A percentile compares a stretch with the other conserved stretches of the same genome.
These are phyloP conservation scores for Verticillium nonalfalfae DNA, from an alignment of 2,329 filamentous ascomycete species.

Conservation along the genomic window DNA sequence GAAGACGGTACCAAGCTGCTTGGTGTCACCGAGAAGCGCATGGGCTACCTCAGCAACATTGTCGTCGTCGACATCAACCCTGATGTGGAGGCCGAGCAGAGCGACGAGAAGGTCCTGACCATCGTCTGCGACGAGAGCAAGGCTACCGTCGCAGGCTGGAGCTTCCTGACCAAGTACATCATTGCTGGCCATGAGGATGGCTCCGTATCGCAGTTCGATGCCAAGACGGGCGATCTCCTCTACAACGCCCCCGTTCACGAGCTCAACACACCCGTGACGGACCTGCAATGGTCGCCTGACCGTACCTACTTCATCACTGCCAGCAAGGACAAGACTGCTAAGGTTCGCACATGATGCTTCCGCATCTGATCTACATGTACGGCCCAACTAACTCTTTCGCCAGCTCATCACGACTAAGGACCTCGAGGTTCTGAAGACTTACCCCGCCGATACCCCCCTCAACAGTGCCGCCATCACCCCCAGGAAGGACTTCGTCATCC, in stretches of 20 bases:
- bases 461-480: slow-evolving; percentile 93
- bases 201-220: slow-evolving; percentile 84
- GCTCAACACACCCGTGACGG: slow-evolving; percentile 74
- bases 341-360: slow-evolving; percentile 41
- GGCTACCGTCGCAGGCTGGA: slow-evolving; percentile 95
- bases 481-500: slow-evolving; percentile 96
- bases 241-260: slow-evolving; percentile 82
- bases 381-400: not conserved
- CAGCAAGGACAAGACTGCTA: slow-evolving; percentile 95
- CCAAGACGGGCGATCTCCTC: slow-evolving; percentile 80
- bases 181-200: slow-evolving; percentile 97
- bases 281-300: slow-evolving; percentile 91
- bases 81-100: slow-evolving; percentile 78
- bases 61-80: slow-evolving; percentile 85
- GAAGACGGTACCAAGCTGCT: slow-evolving; percentile 87
- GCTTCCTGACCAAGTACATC: slow-evolving; percentile 90
- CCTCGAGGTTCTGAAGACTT: slow-evolving; percentile 90
- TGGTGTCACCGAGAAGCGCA: slow-evolving; percentile 96
- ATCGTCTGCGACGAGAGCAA: slow-evolving; percentile 96
- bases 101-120: slow-evolving; percentile 71
- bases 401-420: slow-evolving; percentile 78
- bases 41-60: slow-evolving; percentile 92
- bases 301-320: slow-evolving; percentile 98
- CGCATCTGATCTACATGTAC: not conserved
- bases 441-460: slow-evolving; percentile 84